These are phyloP conservation scores for Cystofilobasidium capitatum DNA, from an alignment of 768 basidiomycete genomes.

Conservation along the genomic window DNA sequence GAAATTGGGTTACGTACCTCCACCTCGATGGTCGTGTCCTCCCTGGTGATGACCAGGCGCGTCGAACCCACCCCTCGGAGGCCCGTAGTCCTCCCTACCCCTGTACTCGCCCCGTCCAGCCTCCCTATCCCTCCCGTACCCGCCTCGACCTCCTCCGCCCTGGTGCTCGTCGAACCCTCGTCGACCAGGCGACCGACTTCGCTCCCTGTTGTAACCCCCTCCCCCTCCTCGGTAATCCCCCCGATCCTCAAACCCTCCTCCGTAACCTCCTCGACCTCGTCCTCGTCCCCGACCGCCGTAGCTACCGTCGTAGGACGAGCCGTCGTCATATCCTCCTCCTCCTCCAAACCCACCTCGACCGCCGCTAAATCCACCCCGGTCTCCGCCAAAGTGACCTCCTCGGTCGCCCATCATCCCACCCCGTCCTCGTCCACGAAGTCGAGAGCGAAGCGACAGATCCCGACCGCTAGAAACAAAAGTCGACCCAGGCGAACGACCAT, in stretches of 20 bases:
- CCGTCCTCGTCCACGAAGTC: constrained; percentile 4
- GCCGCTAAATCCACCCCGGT: constrained; percentile 29
- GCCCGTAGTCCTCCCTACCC: constrained; percentile 4
- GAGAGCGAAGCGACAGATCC: constrained; percentile 9
- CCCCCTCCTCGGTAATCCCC: constrained; percentile 41
- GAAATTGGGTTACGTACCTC: neutral
- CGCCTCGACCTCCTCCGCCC: constrained; percentile 38
- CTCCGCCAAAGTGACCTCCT: constrained; percentile 22
- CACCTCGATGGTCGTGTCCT: constrained; percentile 10
- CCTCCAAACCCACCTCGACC: constrained; percentile 40
- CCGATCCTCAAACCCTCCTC: constrained; percentile 39
- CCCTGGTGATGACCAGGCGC: neutral
- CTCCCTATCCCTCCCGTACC: constrained; percentile 33
- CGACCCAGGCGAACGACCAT: constrained; percentile 23
- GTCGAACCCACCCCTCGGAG: neutral
- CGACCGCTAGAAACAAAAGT: constrained; percentile 23
- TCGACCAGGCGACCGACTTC: constrained; percentile 27
- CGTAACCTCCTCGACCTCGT: constrained; percentile 42
- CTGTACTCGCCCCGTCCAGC: constrained; percentile 6
- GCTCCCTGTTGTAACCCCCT: constrained; percentile 34
- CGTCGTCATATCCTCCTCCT: too few species aligned
- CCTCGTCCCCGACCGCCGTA: too few species aligned
- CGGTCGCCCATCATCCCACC: neutral
- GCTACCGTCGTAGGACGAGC: too few species aligned
- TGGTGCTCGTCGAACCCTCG: constrained; percentile 35